Base-by-base conservation (phyloP, 371 early-diverging fungal genomes). In the Fennellomyces sp. region DNA sequence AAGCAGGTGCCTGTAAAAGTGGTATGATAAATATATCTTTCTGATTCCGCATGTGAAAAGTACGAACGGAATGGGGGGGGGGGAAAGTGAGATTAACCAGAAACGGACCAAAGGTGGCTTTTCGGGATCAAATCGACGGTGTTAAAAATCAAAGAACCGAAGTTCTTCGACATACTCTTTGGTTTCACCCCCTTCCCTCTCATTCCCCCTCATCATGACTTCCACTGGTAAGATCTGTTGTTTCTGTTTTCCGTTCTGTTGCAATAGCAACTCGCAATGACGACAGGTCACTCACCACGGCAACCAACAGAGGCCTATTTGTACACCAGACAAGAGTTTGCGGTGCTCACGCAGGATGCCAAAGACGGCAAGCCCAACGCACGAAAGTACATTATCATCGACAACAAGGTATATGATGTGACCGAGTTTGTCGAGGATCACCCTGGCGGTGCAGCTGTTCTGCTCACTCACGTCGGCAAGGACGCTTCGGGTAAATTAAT, bases 361-460 rank as follows among this genome's bases (percentile, higher is more conserved):
- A 80, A 76, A 52, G 82, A 83, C 64, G 77, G 79, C 50, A 76
- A 80, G 23, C 60, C 68, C n/a, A 73, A 76, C 50, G 78, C 80
- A 33, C 80, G 75, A 65, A 67, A 76, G 38, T 89, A 81, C 70
- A 81, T 90, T 45, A 83, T 93, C 60, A 89, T 94, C 66, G 86
- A 93, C 66, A 83, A 85, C 68, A 90, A 92, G 66, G 88, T 95
- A 11, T 95, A 94, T 64, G 94, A 96, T 82, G 81, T 95, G 21
- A 85, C 88, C 15, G 92, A 91, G 23, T 94, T 95, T 70, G 66
- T 88, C 38, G 75, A 76, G 53, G 88, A 87, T 61, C 97, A 96
- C 70, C 97, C 97, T 36, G 96, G 96, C 56, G 94, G 94, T 58
- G 77, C 73, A 21, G 65, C 49, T 23, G 90, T 91, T 13, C 75